Evolutionary conservation across 2,329 filamentous ascomycete species (phyloP).

Genomic region (Beauveria sp.): DNA sequence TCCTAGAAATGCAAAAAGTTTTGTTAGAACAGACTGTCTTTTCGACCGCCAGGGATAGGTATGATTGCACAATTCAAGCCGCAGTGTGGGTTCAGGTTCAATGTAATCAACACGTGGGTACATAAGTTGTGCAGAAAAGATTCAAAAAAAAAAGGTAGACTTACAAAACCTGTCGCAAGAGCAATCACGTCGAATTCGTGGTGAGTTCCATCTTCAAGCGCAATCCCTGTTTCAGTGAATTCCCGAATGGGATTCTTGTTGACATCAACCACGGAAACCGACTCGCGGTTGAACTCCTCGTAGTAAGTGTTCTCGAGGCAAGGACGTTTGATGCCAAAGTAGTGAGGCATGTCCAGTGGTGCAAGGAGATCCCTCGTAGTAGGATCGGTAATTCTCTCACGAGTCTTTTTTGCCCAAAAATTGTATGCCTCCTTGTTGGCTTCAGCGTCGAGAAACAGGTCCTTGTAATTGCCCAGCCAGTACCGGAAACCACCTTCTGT

Average conservation of each 20-base stretch:
- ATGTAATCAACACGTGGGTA: too few relatives aligned
- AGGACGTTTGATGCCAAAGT: conserved; percentile 38
- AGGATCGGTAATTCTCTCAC: conserved; percentile 36
- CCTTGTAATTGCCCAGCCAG: conserved; percentile 18
- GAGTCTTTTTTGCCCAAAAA: conserved; percentile 40
- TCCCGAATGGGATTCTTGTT: conserved; percentile 33
- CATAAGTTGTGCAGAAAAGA: neutral
- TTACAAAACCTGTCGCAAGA: conserved; percentile 24
- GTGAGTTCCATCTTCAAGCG: conserved; percentile 24
- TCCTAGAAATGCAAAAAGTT: conserved; percentile 10
- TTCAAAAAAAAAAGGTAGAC: conserved; percentile 16
- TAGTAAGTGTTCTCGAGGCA: conserved; percentile 42
- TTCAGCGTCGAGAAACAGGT: conserved; percentile 32
- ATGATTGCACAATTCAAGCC: too few relatives aligned
- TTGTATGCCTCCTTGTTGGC: conserved; percentile 39
- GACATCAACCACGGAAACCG: conserved; percentile 28
- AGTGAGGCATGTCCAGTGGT: conserved; percentile 35
- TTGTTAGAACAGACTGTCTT: neutral
- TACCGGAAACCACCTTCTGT: conserved; percentile 35
- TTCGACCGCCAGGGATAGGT: neutral
- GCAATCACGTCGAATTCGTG: conserved; percentile 29
- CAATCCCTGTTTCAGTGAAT: conserved; percentile 32
- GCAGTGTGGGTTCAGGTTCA: too few relatives aligned
- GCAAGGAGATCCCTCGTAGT: conserved; percentile 37
- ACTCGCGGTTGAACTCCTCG: conserved; percentile 30